Percentiles rank a stretch among this genome's conserved stretches.
Conservation (phyloP, 257 asterid genomes). For the Ilex asprella region DNA sequence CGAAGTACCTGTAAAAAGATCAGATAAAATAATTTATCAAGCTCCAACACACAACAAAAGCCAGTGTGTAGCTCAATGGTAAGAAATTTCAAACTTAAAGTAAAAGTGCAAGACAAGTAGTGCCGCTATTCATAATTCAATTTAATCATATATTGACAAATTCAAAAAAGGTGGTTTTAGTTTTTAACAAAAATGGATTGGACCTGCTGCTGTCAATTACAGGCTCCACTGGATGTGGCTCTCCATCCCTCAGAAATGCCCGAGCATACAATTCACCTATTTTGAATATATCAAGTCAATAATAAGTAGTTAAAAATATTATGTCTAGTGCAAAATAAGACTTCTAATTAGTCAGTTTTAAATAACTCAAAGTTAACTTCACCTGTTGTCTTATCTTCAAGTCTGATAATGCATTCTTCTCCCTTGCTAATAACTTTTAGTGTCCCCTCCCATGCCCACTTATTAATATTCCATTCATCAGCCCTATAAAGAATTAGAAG, state of each 20-base stretch:
- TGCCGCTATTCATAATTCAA: no score
- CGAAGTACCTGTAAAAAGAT: conserved; percentile 73
- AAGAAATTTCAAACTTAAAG: no score
- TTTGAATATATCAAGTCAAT: background rate
- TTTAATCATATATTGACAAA: background rate
- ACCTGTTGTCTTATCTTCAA: conserved; percentile 95
- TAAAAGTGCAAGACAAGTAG: no score
- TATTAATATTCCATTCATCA: conserved; percentile 97
- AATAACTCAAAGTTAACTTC: background rate
- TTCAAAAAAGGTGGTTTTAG: conserved; percentile 3
- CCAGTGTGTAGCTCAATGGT: no score
- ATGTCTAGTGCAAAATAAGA: no score
- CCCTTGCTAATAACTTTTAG: conserved; percentile 84
- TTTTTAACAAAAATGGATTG: conserved; percentile 1
- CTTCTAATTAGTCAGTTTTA: no score
- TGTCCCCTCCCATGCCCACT: conserved; percentile 98
- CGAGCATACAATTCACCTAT: conserved; percentile 97
- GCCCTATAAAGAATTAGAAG: conserved; percentile 51
- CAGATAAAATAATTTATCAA: background rate
- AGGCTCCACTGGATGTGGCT: conserved; percentile 96
- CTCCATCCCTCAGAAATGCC: conserved; percentile 94
- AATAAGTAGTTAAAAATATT: no score
- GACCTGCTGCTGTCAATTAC: conserved; percentile 99
- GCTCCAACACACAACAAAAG: no score
- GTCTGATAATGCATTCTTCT: conserved; percentile 81